A percentile compares a stretch with the other conserved stretches of the same genome.
Conservation (phyloP, 257 asterid species). For the Solanum medicagineum region DNA sequence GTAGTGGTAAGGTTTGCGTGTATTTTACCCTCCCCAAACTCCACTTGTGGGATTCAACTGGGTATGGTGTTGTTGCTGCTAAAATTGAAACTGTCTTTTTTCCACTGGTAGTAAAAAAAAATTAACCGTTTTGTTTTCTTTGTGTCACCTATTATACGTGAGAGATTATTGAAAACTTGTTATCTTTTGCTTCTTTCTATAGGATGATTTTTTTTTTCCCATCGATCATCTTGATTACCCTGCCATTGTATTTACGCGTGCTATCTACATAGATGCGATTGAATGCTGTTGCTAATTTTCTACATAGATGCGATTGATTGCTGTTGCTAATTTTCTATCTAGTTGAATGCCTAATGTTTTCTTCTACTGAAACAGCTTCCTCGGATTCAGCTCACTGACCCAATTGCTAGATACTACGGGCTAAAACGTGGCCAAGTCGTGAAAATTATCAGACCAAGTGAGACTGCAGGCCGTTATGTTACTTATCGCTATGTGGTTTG, state of each 20-base stretch:
- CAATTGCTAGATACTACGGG: conserved; percentile 72
- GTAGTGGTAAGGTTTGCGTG: no score
- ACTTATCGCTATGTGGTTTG: conserved; percentile 73
- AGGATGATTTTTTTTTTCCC: not conserved
- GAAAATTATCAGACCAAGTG: conserved; percentile 78
- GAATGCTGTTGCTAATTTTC: not conserved
- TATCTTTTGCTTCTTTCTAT: no score
- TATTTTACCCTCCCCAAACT: no score
- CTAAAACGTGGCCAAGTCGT: conserved; percentile 76
- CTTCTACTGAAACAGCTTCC: conserved; percentile 44
- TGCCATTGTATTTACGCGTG: not conserved
- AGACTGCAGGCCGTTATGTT: conserved; percentile 81
- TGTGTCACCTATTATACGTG: not conserved
- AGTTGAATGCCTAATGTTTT: not conserved
- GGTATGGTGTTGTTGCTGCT: not conserved
- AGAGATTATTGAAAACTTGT: no score
- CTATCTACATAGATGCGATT: not conserved
- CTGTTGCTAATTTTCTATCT: not conserved
- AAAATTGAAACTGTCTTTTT: not conserved
- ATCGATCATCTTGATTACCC: not conserved
- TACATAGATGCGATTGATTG: not conserved
- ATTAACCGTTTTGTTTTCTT: not conserved
- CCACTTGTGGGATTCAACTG: no score
- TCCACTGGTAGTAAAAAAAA: not conserved
- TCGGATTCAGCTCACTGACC: conserved; percentile 72